phyloP scores from a whole-genome alignment of 2,329 filamentous ascomycete species.

The Xylaria arbuscula region DNA sequence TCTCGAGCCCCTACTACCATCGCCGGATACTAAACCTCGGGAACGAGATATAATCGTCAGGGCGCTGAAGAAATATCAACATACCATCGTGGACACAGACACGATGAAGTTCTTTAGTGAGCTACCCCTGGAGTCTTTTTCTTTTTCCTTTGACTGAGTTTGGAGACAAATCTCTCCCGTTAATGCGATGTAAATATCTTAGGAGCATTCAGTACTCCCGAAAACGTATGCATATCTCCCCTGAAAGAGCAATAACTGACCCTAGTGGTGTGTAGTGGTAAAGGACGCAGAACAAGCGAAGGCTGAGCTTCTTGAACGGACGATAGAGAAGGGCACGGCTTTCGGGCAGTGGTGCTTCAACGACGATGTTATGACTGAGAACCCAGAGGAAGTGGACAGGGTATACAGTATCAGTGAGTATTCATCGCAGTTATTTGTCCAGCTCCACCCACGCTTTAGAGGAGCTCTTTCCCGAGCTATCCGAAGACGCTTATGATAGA shows the following conservation, averaged over 20 bases:
- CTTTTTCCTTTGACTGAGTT: no score
- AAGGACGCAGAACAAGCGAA: constrained; percentile 56
- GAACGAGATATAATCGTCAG: constrained; percentile 38
- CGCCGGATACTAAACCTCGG: constrained; percentile 45
- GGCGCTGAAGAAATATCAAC: constrained; percentile 56
- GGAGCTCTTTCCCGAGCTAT: background rate
- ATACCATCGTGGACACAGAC: constrained; percentile 55
- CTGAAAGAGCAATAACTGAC: no score
- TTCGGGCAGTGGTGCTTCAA: constrained; percentile 56
- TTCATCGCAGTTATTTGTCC: background rate
- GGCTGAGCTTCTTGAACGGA: constrained; percentile 48
- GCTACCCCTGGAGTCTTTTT: no score
- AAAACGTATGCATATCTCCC: no score
- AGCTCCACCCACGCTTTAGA: background rate
- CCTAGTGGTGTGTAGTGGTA: constrained; percentile 45
- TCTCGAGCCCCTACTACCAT: constrained; percentile 53
- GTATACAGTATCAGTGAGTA: constrained; percentile 49
- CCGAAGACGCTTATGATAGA: background rate
- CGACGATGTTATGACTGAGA: constrained; percentile 55
- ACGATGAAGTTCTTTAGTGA: constrained; percentile 53
- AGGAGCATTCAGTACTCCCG: no score
- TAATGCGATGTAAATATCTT: no score
- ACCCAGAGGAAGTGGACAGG: constrained; percentile 49
- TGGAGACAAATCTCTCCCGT: no score
- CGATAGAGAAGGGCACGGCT: constrained; percentile 50